These are phyloP conservation scores for Lasiosphaeria hispida DNA, from an alignment of 495 filamentous ascomycete species.

Conservation along the genomic window DNA sequence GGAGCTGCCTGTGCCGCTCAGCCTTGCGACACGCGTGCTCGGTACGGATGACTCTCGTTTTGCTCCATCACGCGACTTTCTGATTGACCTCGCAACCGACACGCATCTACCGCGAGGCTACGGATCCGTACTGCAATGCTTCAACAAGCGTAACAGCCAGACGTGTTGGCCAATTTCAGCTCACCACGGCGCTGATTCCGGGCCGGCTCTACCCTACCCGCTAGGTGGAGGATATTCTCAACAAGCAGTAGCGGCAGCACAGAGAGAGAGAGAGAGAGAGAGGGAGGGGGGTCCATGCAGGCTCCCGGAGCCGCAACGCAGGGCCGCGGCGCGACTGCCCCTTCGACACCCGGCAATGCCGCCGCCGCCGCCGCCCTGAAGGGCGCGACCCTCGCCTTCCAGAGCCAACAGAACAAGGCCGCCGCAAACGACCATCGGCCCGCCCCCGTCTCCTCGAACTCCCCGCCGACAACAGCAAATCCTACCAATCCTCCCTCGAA, in stretches of 20 bases:
- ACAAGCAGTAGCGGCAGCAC: too few relatives aligned
- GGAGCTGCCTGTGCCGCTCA: neutral
- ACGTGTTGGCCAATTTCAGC: too few relatives aligned
- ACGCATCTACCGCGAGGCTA: too few relatives aligned
- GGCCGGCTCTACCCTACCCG: too few relatives aligned
- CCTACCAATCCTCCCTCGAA: neutral
- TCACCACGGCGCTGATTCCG: too few relatives aligned
- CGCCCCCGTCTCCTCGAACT: constrained; percentile 11
- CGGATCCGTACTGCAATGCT: too few relatives aligned
- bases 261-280: too few relatives aligned
- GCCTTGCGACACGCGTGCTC: neutral
- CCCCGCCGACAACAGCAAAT: constrained; percentile 15
- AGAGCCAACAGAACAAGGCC: constrained; percentile 24
- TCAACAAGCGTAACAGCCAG: too few relatives aligned
- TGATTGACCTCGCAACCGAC: too few relatives aligned
- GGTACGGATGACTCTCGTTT: neutral
- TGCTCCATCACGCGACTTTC: neutral
- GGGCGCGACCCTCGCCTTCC: constrained; percentile 48
- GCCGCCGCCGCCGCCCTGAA: constrained; percentile 39
- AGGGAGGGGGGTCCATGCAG: constrained; percentile 5
- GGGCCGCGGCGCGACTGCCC: constrained; percentile 3
- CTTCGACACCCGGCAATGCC: constrained; percentile 9
- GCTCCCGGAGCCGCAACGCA: constrained; percentile 4
- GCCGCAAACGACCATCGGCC: constrained; percentile 13
- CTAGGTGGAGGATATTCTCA: too few relatives aligned